These are phyloP conservation scores for Orbilia quercus DNA, from an alignment of 2,329 filamentous ascomycete genomes.

Conservation along the genomic window DNA sequence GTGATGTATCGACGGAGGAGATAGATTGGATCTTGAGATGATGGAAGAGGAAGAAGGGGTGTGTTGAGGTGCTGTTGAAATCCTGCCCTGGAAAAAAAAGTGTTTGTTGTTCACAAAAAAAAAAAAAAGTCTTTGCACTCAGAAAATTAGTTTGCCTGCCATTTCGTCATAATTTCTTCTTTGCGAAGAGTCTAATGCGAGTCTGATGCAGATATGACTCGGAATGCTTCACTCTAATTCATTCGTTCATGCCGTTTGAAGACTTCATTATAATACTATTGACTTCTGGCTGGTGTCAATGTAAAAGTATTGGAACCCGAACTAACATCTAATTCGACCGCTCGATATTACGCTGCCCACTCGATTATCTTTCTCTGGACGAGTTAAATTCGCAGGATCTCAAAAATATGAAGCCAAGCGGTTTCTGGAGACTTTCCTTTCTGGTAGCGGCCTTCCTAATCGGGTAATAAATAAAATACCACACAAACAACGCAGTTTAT, in stretches of 20 bases:
- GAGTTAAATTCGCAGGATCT: background rate
- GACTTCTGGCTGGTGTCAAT: too few relatives aligned
- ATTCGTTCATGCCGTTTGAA: background rate
- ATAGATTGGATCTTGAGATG: background rate
- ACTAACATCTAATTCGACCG: too few relatives aligned
- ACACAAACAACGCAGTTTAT: background rate
- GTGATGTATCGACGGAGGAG: background rate
- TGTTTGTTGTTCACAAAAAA: constrained; percentile 37
- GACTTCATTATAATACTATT: too few relatives aligned
- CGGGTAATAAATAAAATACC: background rate
- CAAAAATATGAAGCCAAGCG: background rate
- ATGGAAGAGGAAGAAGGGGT: background rate
- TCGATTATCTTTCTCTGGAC: background rate
- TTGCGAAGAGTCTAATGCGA: constrained; percentile 23
- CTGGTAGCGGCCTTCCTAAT: background rate
- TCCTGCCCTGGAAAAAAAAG: constrained; percentile 23
- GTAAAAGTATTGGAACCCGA: too few relatives aligned
- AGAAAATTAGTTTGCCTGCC: constrained; percentile 16
- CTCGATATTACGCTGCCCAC: background rate
- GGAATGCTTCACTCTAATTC: constrained; percentile 4
- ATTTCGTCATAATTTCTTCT: constrained; percentile 50
- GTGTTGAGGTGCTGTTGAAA: constrained; percentile 33
- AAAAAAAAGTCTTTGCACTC: constrained; percentile 16
- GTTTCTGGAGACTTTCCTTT: background rate
- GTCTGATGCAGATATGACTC: constrained; percentile 11